phyloP scores from a whole-genome alignment of 106 monocot genomes.

The Narthecium ossifragum region DNA sequence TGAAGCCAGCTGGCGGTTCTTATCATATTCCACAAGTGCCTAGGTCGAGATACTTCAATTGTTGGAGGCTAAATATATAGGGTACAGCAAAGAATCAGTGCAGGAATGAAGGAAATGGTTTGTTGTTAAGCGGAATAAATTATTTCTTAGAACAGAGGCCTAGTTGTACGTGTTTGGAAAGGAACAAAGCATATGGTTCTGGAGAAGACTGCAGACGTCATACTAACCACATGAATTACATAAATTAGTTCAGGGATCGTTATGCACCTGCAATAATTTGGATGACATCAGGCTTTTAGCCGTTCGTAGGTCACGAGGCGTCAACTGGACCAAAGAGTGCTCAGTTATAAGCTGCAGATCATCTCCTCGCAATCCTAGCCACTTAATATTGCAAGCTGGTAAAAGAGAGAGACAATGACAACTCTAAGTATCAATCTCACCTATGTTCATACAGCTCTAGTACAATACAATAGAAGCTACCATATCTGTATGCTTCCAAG shows the following conservation, averaged over 20 bases:
- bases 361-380: constrained; percentile 73
- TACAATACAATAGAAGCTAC: constrained; percentile 24
- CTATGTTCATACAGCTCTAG: background rate
- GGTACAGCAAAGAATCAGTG: too few relatives aligned
- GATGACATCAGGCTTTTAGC: constrained; percentile 84
- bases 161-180: too few relatives aligned
- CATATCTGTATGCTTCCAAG: constrained; percentile 88
- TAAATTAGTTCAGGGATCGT: background rate
- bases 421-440: background rate
- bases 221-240: too few relatives aligned
- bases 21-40: too few relatives aligned
- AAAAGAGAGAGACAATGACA: constrained; percentile 3
- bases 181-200: too few relatives aligned
- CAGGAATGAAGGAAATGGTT: too few relatives aligned
- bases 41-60: too few relatives aligned
- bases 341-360: constrained; percentile 60
- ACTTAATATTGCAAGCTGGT: constrained; percentile 93
- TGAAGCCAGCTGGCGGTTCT: too few relatives aligned
- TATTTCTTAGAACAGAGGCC: background rate
- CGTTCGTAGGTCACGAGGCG: constrained; percentile 63
- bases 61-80: too few relatives aligned
- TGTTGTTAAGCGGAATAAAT: too few relatives aligned
- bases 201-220: too few relatives aligned
- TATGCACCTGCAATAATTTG: constrained; percentile 49
- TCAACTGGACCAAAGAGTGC: constrained; percentile 39